Percentiles rank a stretch among this genome's conserved stretches.
These are phyloP conservation scores for Calonectria leucothoes DNA, from an alignment of 2,329 filamentous ascomycete species.

Conservation along the genomic window DNA sequence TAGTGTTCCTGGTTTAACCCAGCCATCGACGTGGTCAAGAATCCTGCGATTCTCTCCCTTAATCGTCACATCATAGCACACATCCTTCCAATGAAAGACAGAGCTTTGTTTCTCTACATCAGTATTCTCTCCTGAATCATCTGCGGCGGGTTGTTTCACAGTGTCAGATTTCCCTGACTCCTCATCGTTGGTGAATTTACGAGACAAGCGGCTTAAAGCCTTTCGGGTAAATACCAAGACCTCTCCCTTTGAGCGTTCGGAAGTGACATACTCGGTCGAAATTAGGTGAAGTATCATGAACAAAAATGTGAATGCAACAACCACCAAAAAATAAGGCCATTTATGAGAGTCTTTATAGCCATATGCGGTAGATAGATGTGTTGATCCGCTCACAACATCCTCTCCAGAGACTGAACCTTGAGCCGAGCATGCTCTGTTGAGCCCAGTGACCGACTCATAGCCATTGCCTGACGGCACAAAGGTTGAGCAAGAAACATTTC, in stretches of 20 bases:
- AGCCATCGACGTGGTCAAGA: slow-evolving; percentile 76
- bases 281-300: slow-evolving; percentile 47
- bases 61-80: slow-evolving; percentile 73
- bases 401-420: slow-evolving; percentile 17
- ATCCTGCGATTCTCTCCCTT: slow-evolving; percentile 61
- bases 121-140: background rate
- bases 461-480: slow-evolving; percentile 14
- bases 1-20: slow-evolving; percentile 78
- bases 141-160: background rate
- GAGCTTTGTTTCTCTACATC: slow-evolving; percentile 35
- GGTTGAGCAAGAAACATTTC: slow-evolving; percentile 4
- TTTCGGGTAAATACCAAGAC: slow-evolving; percentile 21
- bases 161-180: slow-evolving; percentile 43
- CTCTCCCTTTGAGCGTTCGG: slow-evolving; percentile 22
- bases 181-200: slow-evolving; percentile 78
- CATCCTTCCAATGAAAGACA: slow-evolving; percentile 76
- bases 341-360: slow-evolving; percentile 25
- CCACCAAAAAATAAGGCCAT: slow-evolving; percentile 74
- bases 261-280: slow-evolving; percentile 12
- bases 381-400: slow-evolving; percentile 19
- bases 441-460: background rate
- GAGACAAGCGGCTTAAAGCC: slow-evolving; percentile 26
- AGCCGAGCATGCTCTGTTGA: slow-evolving; percentile 11
- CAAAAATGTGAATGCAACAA: slow-evolving; percentile 67
- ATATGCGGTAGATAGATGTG: slow-evolving; percentile 9